Conservation (phyloP, 805 yeast genomes). For the Sungouiozyma ichnusensis region DNA sequence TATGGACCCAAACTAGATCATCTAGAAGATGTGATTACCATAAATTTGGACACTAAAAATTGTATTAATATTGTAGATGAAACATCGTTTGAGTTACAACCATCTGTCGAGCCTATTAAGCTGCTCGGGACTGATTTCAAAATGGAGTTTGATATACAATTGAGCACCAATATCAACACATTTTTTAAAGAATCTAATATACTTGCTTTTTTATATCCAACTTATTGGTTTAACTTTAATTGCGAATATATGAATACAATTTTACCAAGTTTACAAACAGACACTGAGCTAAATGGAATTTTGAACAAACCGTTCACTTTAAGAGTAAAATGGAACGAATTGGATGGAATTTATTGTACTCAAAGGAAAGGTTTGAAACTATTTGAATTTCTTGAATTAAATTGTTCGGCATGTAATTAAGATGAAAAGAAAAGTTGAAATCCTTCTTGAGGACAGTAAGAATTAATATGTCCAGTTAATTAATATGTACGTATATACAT, state of each 20-base stretch:
- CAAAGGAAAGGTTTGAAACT: conserved; percentile 40
- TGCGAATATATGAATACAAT: conserved; percentile 30
- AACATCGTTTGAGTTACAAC: too few relatives aligned
- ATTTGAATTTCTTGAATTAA: conserved; percentile 41
- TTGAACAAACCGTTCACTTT: conserved; percentile 8
- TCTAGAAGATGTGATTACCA: conserved; percentile 1
- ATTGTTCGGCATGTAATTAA: conserved; percentile 11
- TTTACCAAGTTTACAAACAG: conserved; percentile 7
- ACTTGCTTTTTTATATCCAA: conserved; percentile 9
- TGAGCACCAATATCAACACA: background rate
- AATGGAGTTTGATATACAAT: conserved; percentile 15
- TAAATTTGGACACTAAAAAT: background rate
- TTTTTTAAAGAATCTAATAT: background rate
- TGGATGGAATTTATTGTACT: conserved; percentile 64
- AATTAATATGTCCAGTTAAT: too few relatives aligned
- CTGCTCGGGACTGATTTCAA: conserved; percentile 12
- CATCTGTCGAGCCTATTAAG: background rate
- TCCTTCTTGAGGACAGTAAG: too few relatives aligned
- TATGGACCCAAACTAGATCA: conserved; percentile 5
- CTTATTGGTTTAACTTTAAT: conserved; percentile 35
- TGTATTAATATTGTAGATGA: background rate
- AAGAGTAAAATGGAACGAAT: conserved; percentile 34
- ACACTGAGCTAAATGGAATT: conserved; percentile 7
- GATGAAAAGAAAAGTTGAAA: background rate
- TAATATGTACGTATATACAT: too few relatives aligned